These are phyloP conservation scores for Camptophora hylomeconis DNA, from an alignment of 2,329 filamentous ascomycete genomes.

Conservation along the genomic window DNA sequence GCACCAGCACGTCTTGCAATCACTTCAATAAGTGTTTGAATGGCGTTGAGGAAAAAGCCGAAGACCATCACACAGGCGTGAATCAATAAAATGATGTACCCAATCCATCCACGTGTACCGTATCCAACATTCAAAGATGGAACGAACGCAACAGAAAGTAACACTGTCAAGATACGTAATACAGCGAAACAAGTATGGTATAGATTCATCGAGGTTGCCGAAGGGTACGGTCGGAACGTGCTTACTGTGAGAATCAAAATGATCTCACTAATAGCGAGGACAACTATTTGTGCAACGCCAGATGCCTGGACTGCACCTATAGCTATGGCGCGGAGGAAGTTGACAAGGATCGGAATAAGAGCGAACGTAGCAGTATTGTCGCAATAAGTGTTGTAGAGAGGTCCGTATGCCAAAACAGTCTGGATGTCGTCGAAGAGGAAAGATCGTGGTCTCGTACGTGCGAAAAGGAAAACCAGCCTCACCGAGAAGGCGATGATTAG, in stretches of 20 bases:
- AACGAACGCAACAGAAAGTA: constrained; percentile 72
- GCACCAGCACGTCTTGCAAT: constrained; percentile 69
- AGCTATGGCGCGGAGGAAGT: constrained; percentile 72
- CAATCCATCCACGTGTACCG: constrained; percentile 81
- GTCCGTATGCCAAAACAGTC: constrained; percentile 78
- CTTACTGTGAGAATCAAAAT: constrained; percentile 76
- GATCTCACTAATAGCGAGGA: constrained; percentile 89
- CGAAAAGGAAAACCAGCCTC: constrained; percentile 73
- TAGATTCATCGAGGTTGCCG: constrained; percentile 90
- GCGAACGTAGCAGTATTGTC: constrained; percentile 87
- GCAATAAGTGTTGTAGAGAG: constrained; percentile 93
- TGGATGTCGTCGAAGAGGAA: constrained; percentile 87
- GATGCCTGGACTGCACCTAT: constrained; percentile 88
- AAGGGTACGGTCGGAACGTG: constrained; percentile 80
- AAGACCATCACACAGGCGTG: constrained; percentile 78
- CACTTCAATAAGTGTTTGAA: constrained; percentile 85
- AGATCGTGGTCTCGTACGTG: constrained; percentile 65
- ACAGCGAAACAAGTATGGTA: constrained; percentile 79
- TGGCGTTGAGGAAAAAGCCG: constrained; percentile 82
- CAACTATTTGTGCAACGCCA: constrained; percentile 81
- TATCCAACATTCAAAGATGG: constrained; percentile 69
- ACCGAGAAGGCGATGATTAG: constrained; percentile 58
- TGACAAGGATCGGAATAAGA: constrained; percentile 72
- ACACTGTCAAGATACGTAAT: constrained; percentile 60
- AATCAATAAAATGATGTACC: constrained; percentile 76